Evolutionary conservation across 345 rosid genomes (phyloP).

Genomic region (Rhizophora mangle): DNA sequence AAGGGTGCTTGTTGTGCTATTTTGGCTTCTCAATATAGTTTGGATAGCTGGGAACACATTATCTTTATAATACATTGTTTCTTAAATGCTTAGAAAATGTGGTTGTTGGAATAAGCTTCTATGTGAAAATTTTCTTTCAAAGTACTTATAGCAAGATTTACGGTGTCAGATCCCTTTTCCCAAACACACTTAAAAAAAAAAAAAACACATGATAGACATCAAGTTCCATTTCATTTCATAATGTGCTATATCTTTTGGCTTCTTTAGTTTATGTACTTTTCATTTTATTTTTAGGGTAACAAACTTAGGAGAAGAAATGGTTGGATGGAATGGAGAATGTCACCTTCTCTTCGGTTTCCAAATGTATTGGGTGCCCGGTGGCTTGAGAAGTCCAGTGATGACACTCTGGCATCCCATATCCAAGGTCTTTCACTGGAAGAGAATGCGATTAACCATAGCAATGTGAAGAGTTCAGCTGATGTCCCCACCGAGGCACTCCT

Average conservation of each 20-base stretch:
- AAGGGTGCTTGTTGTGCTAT: too few species aligned
- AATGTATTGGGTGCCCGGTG: conserved; percentile 27
- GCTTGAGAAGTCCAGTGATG: conserved; percentile 23
- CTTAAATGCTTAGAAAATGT: too few species aligned
- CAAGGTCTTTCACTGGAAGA: conserved; percentile 40
- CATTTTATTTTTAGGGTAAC: conserved; percentile 51
- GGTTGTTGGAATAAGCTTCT: too few species aligned
- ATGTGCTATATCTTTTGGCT: neutral
- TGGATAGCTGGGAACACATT: too few species aligned
- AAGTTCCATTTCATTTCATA: neutral
- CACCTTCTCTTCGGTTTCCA: conserved; percentile 35
- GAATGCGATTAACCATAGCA: conserved; percentile 7
- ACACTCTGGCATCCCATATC: conserved; percentile 25
- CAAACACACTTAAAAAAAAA: neutral
- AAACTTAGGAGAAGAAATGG: conserved; percentile 58
- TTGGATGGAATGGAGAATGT: conserved; percentile 67
- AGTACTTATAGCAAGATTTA: neutral
- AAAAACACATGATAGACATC: neutral
- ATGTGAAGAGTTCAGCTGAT: conserved; percentile 10
- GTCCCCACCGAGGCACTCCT: conserved; percentile 5
- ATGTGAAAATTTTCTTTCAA: too few species aligned
- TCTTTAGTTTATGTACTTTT: neutral
- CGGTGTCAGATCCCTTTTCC: neutral
- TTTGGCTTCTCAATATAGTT: too few species aligned
- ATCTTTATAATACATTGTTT: too few species aligned